Base-by-base conservation (phyloP, 371 early-diverging fungal species). In the Zopfochytrium polystomum region DNA sequence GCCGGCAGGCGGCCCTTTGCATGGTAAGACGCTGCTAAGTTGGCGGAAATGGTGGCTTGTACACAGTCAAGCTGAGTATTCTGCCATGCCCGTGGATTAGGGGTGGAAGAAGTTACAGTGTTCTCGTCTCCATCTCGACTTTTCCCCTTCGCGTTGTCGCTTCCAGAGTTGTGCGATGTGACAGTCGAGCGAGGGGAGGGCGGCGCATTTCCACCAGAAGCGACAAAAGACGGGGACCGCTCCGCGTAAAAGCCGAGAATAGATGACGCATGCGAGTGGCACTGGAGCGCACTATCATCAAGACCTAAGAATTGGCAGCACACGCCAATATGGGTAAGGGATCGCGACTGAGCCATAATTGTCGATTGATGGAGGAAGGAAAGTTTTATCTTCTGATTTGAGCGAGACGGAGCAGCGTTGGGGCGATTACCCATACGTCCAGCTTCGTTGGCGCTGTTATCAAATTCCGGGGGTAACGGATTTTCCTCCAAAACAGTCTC, bases 401-500 rank as follows among this genome's bases (percentile, higher is more conserved):
- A 5, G 11, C 38, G 2, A 11, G 54, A 23, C 15, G 48, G 13
- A 2, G 63, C 43, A 13, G 32, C 23, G 26, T 32, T n/a, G 27
- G 49, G 50, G 22, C 38, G 38, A 7, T 7, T 18, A 38, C 18
- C 18, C 18, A 18, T 11, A 7, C 7, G 11, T 18, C 7, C 18
- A 18, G 38, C 38, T 11, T 38, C 38, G 18, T 38, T 11, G 11
- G 38, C 38, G 11, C 11, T 11, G 7, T 38, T 38, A 38, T 38
- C 38, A 47, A 72, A 72, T 5, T 58, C 58, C 18, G 60, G 42
- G 23, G 77, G 77, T 26, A 75, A 51, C 11, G 74, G 73, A 25
- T 60, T 70, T 31, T 79, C 77, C 48, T 79, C 80, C n/a, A 79
- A 55, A 7, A 72, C 70, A 15, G 63, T 66, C 31, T 74, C 76